Evolutionary conservation across 441 rosid species (phyloP), one percentile per base, ranked within the genome.

Genomic region (Biscutella auriculata): DNA sequence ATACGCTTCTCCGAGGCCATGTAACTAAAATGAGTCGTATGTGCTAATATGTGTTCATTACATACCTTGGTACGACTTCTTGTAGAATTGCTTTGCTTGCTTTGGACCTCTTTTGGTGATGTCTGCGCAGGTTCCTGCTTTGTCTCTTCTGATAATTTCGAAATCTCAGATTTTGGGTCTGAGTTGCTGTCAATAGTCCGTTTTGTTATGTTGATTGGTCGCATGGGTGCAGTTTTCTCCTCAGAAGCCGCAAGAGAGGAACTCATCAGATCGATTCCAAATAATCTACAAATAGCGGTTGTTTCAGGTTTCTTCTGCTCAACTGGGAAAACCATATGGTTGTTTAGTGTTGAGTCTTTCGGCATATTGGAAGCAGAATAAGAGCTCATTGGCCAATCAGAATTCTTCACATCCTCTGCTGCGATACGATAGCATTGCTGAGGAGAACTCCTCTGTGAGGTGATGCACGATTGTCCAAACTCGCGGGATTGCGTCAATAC

Each of bases 71-170:
- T 83, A 60, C 91, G 77, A 33, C 69, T 69, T 53, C 83, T 73
- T 41, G 69, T 36, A 36, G 76, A 70, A 66, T 64, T 56, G 51
- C 9, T 67, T 62, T 66, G 77, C 80, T 75, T 83, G 77, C 68
- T 79, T 32, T 80, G 87, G 40, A 60, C 73, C 70, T 87, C 97
- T 69, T 81, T 87, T 5, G 76, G 73, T n/a, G 74, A 66, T 36
- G 70, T 52, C 40, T 71, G 74, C 4, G 74, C 28, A 33, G 73
- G 79, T 50, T 77, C 92, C 23, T 63, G 62, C 60, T 70, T 77
- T 65, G 58, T 80, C 62, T 82, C 96, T 62, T 72, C 77, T 49
- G 63, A 60, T 52, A 52, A 44, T 67, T 77, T 83, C 27, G 81
- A 66, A 55, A 68, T n/a, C 11, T 75, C 83, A 1, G 84, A 76